Evolutionary conservation across 1,284 basidiomycete species (phyloP).

Genomic region (Rhodotorula sp.): DNA sequence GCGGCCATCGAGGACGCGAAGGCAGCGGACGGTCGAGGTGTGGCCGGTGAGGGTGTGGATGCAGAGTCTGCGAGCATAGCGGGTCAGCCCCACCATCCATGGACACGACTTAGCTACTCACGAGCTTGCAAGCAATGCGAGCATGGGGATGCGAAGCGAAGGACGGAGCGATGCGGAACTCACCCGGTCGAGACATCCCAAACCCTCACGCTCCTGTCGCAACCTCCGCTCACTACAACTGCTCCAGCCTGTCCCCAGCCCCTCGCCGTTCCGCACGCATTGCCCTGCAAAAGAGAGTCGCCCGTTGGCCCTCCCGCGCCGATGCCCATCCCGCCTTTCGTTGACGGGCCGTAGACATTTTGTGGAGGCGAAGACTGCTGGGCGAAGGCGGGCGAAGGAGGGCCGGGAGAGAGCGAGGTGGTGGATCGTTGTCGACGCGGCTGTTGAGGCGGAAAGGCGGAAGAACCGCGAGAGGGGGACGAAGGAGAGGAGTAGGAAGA

Average conservation of each 20-base stretch:
- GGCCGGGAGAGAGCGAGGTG: conserved; percentile 11
- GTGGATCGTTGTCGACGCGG: background rate
- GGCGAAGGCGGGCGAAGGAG: background rate
- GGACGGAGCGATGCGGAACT: conserved; percentile 41
- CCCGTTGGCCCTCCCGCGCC: conserved; percentile 46
- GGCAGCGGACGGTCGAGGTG: conserved; percentile 85
- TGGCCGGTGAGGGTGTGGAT: conserved; percentile 80
- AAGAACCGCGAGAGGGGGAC: background rate
- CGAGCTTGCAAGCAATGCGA: background rate
- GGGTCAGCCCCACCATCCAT: background rate
- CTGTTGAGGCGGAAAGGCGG: background rate
- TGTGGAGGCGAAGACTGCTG: background rate
- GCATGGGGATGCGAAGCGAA: background rate
- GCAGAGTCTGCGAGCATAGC: conserved; percentile 56
- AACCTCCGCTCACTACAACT: conserved; percentile 85
- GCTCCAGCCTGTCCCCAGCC: conserved; percentile 67
- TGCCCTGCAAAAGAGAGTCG: conserved; percentile 43
- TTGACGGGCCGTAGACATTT: too few relatives aligned
- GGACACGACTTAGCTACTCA: background rate
- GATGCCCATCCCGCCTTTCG: conserved; percentile 43
- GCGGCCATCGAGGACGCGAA: conserved; percentile 80
- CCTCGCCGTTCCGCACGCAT: conserved; percentile 61
- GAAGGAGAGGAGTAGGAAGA: conserved; percentile 11
- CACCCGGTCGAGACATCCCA: conserved; percentile 88
- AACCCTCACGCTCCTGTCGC: conserved; percentile 82